Evolutionary conservation across 352 stramenopile species (phyloP), one percentile per base, ranked within the genome.

Genomic region (Halophytophthora polymorphica): DNA sequence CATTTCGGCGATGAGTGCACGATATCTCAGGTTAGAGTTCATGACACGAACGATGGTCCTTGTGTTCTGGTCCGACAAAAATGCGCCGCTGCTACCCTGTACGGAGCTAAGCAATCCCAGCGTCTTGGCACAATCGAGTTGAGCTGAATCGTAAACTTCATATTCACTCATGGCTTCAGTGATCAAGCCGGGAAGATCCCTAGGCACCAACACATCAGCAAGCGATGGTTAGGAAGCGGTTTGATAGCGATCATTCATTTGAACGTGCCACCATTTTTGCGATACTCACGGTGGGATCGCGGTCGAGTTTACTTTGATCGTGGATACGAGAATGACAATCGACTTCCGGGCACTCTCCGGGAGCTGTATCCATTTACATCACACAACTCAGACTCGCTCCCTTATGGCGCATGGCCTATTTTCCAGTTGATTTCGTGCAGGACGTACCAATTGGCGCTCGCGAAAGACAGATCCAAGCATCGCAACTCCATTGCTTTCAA

Each of bases 21-120:
- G 17, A 10, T 68, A 53, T n/a, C 15, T 19, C 25, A 71, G 21
- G n/a, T 56, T 68, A 31, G 37, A 64, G 4, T 54, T 53, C 39
- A 61, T 58, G n/a, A 68, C 29, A 13, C 40, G 53, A 64, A 71
- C 23, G 36, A 61, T 56, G 22, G 58, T 58, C 48, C 46, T 51
- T 11, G 61, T 37, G 36, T 68, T 48, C 22, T 68, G 44, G 12
- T 29, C 54, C 34, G 58, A 50, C 4, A 71, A 21, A 21, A 58
- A n/a, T 12, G 34, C 15, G 29, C 29, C 25, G 3, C 29, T 29
- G 14, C 53, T 19, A 36, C n/a, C 22, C 40, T 56, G 33, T 41
- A 38, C 39, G 0, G 41, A 49, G 25, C 54, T 45, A 14, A 65
- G 57, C 13, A 33, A 10, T 23, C 25, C 49, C 28, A 61, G 36